Evolutionary conservation across 2,329 filamentous ascomycete genomes (phyloP).

Genomic region (Xylaria multiplex): DNA sequence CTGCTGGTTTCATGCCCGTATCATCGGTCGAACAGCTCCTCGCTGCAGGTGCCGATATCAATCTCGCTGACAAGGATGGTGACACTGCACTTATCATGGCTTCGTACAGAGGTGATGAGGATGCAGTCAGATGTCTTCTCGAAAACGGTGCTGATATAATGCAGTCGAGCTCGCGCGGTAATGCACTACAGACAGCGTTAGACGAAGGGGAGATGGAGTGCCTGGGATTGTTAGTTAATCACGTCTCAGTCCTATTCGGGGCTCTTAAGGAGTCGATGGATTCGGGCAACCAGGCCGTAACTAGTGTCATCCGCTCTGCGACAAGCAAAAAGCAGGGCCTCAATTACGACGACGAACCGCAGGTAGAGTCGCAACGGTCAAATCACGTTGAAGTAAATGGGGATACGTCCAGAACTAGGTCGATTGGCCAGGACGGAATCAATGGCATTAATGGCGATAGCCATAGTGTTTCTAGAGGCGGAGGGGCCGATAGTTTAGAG

Average conservation of each 20-base stretch:
- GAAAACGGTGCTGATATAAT: conserved; percentile 51
- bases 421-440: background rate
- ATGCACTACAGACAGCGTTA: conserved; percentile 49
- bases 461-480: background rate
- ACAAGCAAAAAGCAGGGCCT: conserved; percentile 46
- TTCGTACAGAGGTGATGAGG: conserved; percentile 48
- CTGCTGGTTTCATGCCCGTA: conserved; percentile 49
- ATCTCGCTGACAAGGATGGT: conserved; percentile 49
- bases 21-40: conserved; percentile 49
- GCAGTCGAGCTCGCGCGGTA: conserved; percentile 46
- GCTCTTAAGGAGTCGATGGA: conserved; percentile 47
- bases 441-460: conserved; percentile 14
- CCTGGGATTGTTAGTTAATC: conserved; percentile 47
- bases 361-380: conserved; percentile 32
- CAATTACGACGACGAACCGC: conserved; percentile 45
- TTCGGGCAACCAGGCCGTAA: conserved; percentile 46
- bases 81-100: conserved; percentile 54
- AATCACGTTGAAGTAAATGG: conserved; percentile 15
- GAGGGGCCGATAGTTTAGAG: conserved; percentile 1
- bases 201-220: conserved; percentile 43
- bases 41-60: conserved; percentile 53
- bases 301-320: conserved; percentile 45
- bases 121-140: conserved; percentile 50
- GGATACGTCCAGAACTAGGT: conserved; percentile 12
- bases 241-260: conserved; percentile 46